These are phyloP conservation scores for Trametes cingulata DNA, from an alignment of 768 basidiomycete genomes.

Conservation along the genomic window DNA sequence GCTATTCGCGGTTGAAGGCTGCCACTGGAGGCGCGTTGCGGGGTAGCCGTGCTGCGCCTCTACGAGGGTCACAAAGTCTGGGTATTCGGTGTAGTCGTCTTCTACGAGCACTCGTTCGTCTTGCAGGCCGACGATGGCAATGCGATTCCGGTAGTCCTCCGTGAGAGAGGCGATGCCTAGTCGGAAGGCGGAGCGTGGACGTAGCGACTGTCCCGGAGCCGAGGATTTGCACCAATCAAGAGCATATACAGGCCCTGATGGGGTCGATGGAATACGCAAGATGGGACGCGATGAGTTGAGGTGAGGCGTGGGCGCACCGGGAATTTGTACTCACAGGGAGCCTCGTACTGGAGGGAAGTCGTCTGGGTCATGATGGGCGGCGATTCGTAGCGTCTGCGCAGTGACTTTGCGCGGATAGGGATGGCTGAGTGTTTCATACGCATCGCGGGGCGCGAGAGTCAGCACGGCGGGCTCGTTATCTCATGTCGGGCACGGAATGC, in stretches of 20 bases:
- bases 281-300: neutral
- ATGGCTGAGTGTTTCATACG: slow-evolving; percentile 13
- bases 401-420: slow-evolving; percentile 9
- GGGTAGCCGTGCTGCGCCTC: slow-evolving; percentile 89
- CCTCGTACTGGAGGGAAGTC: slow-evolving; percentile 33
- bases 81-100: slow-evolving; percentile 79
- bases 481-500: neutral
- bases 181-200: slow-evolving; percentile 78
- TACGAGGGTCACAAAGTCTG: slow-evolving; percentile 85
- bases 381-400: slow-evolving; percentile 18
- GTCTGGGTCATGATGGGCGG: slow-evolving; percentile 29
- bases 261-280: neutral
- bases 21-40: slow-evolving; percentile 91
- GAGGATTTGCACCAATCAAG: slow-evolving; percentile 88
- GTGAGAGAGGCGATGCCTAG: slow-evolving; percentile 83
- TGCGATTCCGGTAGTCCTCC: slow-evolving; percentile 81
- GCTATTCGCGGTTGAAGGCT: slow-evolving; percentile 68
- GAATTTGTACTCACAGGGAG: slow-evolving; percentile 29
- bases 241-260: slow-evolving; percentile 79
- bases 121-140: slow-evolving; percentile 76
- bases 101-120: slow-evolving; percentile 88
- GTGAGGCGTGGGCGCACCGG: neutral
- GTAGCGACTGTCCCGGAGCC: slow-evolving; percentile 68
- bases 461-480: neutral
- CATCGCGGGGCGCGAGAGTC: slow-evolving; percentile 3